Base-by-base conservation (phyloP, 169 alveolate genomes). In the Plasmodium chabaudi region DNA sequence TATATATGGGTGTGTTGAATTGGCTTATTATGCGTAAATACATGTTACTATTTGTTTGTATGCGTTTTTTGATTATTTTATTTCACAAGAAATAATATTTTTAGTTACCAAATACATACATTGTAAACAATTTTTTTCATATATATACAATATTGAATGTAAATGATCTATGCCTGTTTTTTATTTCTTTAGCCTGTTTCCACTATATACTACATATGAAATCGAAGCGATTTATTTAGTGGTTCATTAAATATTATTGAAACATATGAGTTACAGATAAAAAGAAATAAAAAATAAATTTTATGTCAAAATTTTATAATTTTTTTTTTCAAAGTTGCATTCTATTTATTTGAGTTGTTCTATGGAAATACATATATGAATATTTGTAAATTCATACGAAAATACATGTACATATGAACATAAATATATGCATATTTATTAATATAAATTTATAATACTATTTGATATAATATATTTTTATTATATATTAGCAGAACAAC, bases 321-420 rank as follows among this genome's bases (percentile, higher is more conserved):
- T 65, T 39, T 39, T 67, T 68, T 68, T 49, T 68, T 68, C 9
- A 68, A 68, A 46, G 61, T 19, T 21, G 21, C 61, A 68, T 46
- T 68, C n/a, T n/a, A 34, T 34, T 44, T 15, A 46, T 47, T 12
- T 68, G 63, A 44, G 12, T 46, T 46, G 46, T 44, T 65, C 59
- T 65, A 65, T 65, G n/a, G 7, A 51, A 64, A 64, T 64, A 64
- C 25, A 27, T 64, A 64, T 64, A 21, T 64, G 39, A 57, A 57
- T 23, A 19, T 57, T 57, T 34, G 53, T 68, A 47, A 44, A 57
- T 17, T 23, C 27, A n/a, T 46, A 68, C 15, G 17, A 34, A 47
- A 10, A 46, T 47, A 46, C 53, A 64, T 27, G 60, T 73, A 73
- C 60, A 47, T 73, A 59, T 17, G 55, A 15, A 53, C 42, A 59